Base-by-base conservation (phyloP, 129 eudicot species). In the Tanacetum coccineum region DNA sequence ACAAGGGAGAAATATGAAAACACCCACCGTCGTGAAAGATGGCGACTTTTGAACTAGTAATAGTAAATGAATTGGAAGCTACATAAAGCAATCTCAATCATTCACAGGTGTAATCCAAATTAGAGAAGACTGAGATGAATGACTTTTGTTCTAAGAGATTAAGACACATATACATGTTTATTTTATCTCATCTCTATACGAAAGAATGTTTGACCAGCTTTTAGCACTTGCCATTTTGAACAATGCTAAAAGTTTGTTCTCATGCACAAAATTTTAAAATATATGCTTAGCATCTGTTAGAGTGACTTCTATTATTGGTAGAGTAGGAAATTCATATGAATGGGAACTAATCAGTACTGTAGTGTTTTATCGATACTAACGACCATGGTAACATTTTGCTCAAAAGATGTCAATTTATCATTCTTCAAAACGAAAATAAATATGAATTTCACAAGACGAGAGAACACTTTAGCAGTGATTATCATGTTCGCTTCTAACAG, bases 21-120 rank as follows among this genome's bases (percentile, higher is more conserved):
- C 1, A 7, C 18, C 58, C 59, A 66, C 70, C 58, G 59, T 6
- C 59, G 20, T 66, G 40, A 67, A 15, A 51, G 28, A 42, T 39
- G 32, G 15, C 18, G 66, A 68, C 39, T 68, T 36, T 51, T 17
- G 32, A 62, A 75, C 28, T 68, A 40, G 58, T 59, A 30, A 49
- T 30, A 15, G 22, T 30, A 49, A 42, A 44, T 49, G 42, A 62
- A 20, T 61, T 56, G 21, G 32, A 68, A 68, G 62, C 73, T 21
- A 64, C 39, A 21, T 9, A 65, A 62, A 59, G 55, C 49, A 50
- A 64, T 68, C 76, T 67, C 12, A 56, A 71, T 65, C 68, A 70
- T 67, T 39, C 53, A 74, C 76, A 74, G 73, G 53, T 74, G 80
- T 79, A 64, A 74, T 68, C 73, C 76, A 70, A n/a, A 48, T 50